Evolutionary conservation across 2,329 filamentous ascomycete genomes (phyloP).

Genomic region (Pestalotiopsis sp.): DNA sequence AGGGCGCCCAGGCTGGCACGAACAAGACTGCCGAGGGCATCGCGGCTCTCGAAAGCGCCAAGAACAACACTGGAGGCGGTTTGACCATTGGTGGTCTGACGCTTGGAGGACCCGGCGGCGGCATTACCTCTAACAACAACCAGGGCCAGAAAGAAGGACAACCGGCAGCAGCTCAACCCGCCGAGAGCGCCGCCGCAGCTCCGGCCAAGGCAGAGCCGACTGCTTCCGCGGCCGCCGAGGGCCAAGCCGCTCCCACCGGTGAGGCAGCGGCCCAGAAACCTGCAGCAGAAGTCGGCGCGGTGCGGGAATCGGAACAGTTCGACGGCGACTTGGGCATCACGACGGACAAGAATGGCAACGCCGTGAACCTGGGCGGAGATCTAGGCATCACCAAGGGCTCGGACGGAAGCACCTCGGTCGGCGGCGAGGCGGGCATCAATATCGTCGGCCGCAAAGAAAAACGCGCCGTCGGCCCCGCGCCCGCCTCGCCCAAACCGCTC

Average conservation of each 20-base stretch:
- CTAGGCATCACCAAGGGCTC: constrained; percentile 25
- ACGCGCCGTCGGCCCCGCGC: neutral
- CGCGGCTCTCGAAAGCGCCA: constrained; percentile 6
- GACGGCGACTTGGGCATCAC: constrained; percentile 21
- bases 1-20: neutral
- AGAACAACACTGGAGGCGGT: constrained; percentile 5
- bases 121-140: constrained; percentile 9
- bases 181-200: neutral
- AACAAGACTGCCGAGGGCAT: constrained; percentile 8
- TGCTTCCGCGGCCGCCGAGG: constrained; percentile 1
- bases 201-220: neutral
- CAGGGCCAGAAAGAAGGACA: constrained; percentile 1
- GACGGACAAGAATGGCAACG: constrained; percentile 17
- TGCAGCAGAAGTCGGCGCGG: constrained; percentile 15
- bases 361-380: constrained; percentile 22
- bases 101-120: constrained; percentile 4
- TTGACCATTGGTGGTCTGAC: constrained; percentile 1
- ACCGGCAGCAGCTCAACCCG: constrained; percentile 6
- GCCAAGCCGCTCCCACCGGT: constrained; percentile 2
- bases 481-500: neutral
- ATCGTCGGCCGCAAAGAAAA: constrained; percentile 4
- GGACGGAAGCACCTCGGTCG: constrained; percentile 23
- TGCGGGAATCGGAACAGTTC: constrained; percentile 22
- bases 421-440: constrained; percentile 24
- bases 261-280: constrained; percentile 4